phyloP scores from a whole-genome alignment of 495 filamentous ascomycete species.

The Rhizodiscina lignyota region DNA sequence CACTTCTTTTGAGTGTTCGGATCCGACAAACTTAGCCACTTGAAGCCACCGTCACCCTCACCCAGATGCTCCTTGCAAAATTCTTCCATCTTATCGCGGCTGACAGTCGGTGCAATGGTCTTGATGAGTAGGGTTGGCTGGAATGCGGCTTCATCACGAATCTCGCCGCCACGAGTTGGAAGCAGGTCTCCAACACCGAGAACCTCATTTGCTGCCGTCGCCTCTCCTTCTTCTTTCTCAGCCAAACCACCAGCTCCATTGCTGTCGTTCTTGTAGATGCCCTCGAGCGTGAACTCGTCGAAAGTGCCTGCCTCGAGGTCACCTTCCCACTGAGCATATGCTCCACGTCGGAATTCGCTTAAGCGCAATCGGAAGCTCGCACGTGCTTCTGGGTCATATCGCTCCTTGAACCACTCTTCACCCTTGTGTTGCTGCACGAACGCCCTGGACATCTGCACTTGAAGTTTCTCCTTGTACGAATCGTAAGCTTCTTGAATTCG shows the following conservation, averaged over 20 bases:
- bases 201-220: constrained; percentile 77
- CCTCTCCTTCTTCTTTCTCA: constrained; percentile 90
- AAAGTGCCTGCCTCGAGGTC: constrained; percentile 71
- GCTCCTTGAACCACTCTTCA: constrained; percentile 97
- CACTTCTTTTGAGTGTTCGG: constrained; percentile 94
- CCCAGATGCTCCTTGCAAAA: constrained; percentile 87
- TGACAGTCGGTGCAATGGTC: constrained; percentile 92
- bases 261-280: constrained; percentile 84
- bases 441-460: constrained; percentile 70
- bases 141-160: constrained; percentile 64
- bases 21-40: constrained; percentile 84
- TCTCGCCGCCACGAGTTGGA: constrained; percentile 58
- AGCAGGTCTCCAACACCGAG: constrained; percentile 81
- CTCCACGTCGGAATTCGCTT: constrained; percentile 54
- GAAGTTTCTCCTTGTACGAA: constrained; percentile 81
- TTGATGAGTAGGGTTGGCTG: constrained; percentile 94
- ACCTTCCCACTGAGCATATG: constrained; percentile 68
- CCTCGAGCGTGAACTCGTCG: constrained; percentile 89
- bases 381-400: constrained; percentile 68
- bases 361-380: constrained; percentile 51
- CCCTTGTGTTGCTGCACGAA: constrained; percentile 84
- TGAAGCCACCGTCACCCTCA: constrained; percentile 72
- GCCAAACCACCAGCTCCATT: constrained; percentile 73
- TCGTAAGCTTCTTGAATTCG: constrained; percentile 89
- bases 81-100: constrained; percentile 77